phyloP scores from a whole-genome alignment of 2,329 filamentous ascomycete species.

The Aspergillus amoenus region DNA sequence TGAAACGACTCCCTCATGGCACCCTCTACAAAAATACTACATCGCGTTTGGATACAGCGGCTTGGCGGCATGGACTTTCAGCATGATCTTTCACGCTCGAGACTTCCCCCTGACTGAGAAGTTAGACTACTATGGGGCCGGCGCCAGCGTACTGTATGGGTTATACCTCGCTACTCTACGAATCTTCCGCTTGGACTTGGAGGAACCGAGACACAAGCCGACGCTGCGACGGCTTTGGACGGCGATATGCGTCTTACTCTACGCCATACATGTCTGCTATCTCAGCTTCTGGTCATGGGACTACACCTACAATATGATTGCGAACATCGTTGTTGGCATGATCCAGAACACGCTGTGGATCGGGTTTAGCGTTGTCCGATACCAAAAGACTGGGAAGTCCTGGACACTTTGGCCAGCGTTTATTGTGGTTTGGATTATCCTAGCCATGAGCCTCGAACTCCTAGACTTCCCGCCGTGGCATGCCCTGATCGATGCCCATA shows the following conservation, averaged over 20 bases:
- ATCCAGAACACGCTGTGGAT: constrained; percentile 83
- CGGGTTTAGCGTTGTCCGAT: constrained; percentile 75
- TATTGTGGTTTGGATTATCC: constrained; percentile 85
- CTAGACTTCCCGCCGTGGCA: constrained; percentile 87
- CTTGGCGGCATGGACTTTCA: constrained; percentile 80
- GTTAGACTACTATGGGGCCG: constrained; percentile 93
- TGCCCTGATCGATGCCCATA: constrained; percentile 87
- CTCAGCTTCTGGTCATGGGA: constrained; percentile 86
- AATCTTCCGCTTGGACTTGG: constrained; percentile 75
- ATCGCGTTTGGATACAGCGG: constrained; percentile 76
- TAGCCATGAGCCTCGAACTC: constrained; percentile 93
- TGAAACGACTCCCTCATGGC: constrained; percentile 67
- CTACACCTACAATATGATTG: constrained; percentile 97
- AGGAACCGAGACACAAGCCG: constrained; percentile 46
- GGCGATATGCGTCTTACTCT: constrained; percentile 66
- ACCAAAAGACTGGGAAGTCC: constrained; percentile 61
- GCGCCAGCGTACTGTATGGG: constrained; percentile 85
- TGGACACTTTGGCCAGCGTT: constrained; percentile 91
- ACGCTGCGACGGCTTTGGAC: constrained; percentile 73
- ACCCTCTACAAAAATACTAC: constrained; percentile 79
- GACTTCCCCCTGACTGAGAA: constrained; percentile 87
- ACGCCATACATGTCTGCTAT: constrained; percentile 75
- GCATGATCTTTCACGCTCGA: constrained; percentile 86
- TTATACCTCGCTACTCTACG: constrained; percentile 81
- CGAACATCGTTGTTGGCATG: constrained; percentile 80